Evolutionary conservation across 179 eudicot genomes (phyloP).

Genomic region (Sideroxylon spinosum): DNA sequence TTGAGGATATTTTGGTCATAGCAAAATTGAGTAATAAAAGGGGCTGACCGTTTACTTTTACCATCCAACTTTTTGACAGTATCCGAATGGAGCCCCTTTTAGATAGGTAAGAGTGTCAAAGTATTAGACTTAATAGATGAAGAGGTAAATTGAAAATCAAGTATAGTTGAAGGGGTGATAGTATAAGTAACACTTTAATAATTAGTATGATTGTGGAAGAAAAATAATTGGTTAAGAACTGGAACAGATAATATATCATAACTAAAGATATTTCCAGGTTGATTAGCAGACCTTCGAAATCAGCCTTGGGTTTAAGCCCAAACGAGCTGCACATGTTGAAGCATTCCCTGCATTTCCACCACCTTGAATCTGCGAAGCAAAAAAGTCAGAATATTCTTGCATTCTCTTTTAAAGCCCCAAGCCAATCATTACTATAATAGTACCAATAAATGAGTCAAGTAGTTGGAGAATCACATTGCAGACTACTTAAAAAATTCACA

Average conservation of each 20-base stretch:
- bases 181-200: too few species aligned
- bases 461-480: not conserved
- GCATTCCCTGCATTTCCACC: constrained; percentile 97
- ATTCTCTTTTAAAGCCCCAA: not conserved
- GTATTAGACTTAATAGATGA: too few species aligned
- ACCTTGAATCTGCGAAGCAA: constrained; percentile 67
- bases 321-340: constrained; percentile 83
- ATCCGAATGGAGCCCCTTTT: too few species aligned
- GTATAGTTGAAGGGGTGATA: too few species aligned
- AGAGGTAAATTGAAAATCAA: too few species aligned
- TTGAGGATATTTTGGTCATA: too few species aligned
- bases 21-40: too few species aligned
- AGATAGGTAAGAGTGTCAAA: too few species aligned
- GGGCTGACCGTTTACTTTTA: too few species aligned
- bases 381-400: not conserved
- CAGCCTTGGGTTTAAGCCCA: constrained; percentile 73
- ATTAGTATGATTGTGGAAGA: not conserved
- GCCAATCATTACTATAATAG: not conserved
- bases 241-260: not conserved
- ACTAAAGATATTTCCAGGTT: not conserved
- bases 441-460: not conserved
- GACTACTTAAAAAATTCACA: not conserved
- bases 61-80: too few species aligned
- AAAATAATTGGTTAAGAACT: not conserved
- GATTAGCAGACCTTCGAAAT: constrained; percentile 63